These are phyloP conservation scores for Inga leiocalycina DNA, from an alignment of 306 rosid genomes.

Conservation along the genomic window DNA sequence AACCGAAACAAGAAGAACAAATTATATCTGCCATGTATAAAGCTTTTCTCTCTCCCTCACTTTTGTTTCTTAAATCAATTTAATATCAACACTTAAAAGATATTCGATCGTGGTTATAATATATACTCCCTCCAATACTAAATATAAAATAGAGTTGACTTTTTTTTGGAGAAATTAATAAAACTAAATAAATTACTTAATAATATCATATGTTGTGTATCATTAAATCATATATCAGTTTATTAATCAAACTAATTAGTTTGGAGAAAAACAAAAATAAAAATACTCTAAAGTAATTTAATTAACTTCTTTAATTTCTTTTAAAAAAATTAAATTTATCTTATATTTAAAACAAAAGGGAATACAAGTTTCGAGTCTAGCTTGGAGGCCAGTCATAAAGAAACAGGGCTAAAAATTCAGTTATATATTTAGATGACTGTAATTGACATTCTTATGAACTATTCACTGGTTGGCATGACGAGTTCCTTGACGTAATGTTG, in stretches of 20 bases:
- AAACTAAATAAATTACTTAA: too few relatives aligned
- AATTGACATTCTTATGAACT: background rate
- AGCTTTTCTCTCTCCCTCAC: background rate
- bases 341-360: too few relatives aligned
- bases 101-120: background rate
- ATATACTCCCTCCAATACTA: background rate
- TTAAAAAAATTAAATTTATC: too few relatives aligned
- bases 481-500: background rate
- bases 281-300: too few relatives aligned
- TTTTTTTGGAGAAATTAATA: too few relatives aligned
- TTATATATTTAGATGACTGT: background rate
- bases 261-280: too few relatives aligned
- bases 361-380: background rate
- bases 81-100: background rate
- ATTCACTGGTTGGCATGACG: background rate
- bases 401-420: background rate
- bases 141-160: too few relatives aligned
- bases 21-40: background rate
- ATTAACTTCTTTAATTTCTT: too few relatives aligned
- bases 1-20: background rate
- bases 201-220: too few relatives aligned
- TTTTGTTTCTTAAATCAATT: background rate
- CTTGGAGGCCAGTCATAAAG: background rate
- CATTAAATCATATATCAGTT: too few relatives aligned
- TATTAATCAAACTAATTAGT: too few relatives aligned